phyloP scores from a whole-genome alignment of 2,329 filamentous ascomycete genomes.

The Paraconiothyrium sp. region DNA sequence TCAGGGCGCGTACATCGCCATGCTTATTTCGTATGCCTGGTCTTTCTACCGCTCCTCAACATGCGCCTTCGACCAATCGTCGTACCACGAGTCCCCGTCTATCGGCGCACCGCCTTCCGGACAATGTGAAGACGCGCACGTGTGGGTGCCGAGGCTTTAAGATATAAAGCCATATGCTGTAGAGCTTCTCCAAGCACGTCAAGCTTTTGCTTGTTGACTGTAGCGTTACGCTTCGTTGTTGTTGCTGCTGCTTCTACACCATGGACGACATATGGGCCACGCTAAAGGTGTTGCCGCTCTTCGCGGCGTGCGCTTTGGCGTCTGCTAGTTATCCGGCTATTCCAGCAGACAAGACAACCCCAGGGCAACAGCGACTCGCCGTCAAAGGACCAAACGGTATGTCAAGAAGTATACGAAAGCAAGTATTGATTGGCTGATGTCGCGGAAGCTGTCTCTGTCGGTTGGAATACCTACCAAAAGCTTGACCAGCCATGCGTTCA shows the following conservation, averaged over 20 bases:
- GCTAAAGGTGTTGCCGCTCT: conserved; percentile 7
- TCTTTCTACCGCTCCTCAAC: background rate
- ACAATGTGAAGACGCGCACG: background rate
- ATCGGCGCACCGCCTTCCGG: background rate
- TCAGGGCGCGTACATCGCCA: conserved; percentile 1
- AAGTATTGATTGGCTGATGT: background rate
- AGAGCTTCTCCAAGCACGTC: background rate
- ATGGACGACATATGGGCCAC: conserved; percentile 5
- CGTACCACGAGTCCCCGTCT: background rate
- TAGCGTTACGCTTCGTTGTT: background rate
- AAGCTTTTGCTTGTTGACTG: background rate
- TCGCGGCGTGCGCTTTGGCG: conserved; percentile 8
- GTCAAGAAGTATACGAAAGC: background rate
- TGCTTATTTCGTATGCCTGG: conserved; percentile 1
- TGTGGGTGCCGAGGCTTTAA: background rate
- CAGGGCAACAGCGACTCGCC: conserved; percentile 19
- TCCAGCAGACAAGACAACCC: conserved; percentile 14
- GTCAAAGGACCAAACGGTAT: conserved; percentile 16
- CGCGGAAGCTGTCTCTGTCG: conserved; percentile 28
- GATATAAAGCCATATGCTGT: background rate
- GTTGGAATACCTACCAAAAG: conserved; percentile 66
- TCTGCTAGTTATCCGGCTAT: conserved; percentile 16
- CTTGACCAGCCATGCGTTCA: conserved; percentile 59
- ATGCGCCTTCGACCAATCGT: conserved; percentile 4
- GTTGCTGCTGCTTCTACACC: background rate